Base-by-base conservation (phyloP, 768 basidiomycete species). In the Ramaria sp. region DNA sequence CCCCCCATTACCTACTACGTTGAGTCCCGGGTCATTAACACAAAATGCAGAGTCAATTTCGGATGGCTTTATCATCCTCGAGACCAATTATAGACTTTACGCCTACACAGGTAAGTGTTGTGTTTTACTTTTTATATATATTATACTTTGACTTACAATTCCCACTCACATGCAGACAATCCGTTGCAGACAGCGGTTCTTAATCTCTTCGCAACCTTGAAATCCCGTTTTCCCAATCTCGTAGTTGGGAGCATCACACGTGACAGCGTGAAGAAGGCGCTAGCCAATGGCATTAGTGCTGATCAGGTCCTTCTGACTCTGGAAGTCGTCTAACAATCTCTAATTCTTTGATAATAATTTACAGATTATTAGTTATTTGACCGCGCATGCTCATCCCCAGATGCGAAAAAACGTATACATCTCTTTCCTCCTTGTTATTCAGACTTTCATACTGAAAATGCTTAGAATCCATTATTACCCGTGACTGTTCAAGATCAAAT, bases 401-500 rank as follows among this genome's bases (percentile, higher is more conserved):
- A 98, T 99, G 96, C 81, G 88, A 65, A 90, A 85, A 69, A 91
- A 93, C 65, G 91, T 92, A 63, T 61, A 77, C 66, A 10, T 32
- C 16, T 43, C 15, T 52, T 27, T 41, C 42, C 24, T 48, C 43
- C 25, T 36, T 51, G 49, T 55, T 51, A 2, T 39, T 36, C 27
- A 48, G 25, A 43, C 43, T 34, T 48, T 50, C 48, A 39, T 25
- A 25, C 42, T 43, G 43, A 39, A 30, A 27, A 20, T 43, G 36
- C 44, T 24, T 64, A 94, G 89, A 90, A 89, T 64, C 94, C 94
- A 8, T 72, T 98, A 13, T 73, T 99, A 22, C 95, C 96, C 27
- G 92, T 96, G 42, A 98, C 96, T 0, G 95, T 99, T 0, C 93
- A 96, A 64, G 95, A 99, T 70, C 95, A 98, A 69, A 88, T 99